A percentile compares a stretch with the other conserved stretches of the same genome.
These are phyloP conservation scores for Myrica gale DNA, from an alignment of 306 rosid species.

Conservation along the genomic window DNA sequence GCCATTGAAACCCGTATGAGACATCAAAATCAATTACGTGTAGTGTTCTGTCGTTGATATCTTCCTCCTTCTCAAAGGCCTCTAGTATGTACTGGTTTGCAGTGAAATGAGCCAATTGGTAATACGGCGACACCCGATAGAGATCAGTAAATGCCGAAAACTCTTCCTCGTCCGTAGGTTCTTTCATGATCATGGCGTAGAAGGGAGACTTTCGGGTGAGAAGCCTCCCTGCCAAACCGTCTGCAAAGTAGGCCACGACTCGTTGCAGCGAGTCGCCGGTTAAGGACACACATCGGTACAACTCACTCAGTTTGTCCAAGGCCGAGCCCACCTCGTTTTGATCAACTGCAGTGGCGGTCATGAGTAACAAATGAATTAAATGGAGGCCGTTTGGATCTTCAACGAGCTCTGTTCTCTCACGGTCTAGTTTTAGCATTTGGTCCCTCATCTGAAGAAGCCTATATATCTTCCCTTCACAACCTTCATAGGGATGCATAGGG, in stretches of 20 bases:
- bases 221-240: slow-evolving; percentile 55
- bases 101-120: slow-evolving; percentile 79
- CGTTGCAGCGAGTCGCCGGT: slow-evolving; percentile 64
- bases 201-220: slow-evolving; percentile 63
- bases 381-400: slow-evolving; percentile 50
- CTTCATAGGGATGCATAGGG: slow-evolving; percentile 36
- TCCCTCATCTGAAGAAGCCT: slow-evolving; percentile 72
- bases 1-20: slow-evolving; percentile 83
- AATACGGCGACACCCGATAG: slow-evolving; percentile 65
- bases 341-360: slow-evolving; percentile 50
- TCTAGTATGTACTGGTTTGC: slow-evolving; percentile 77
- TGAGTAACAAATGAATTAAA: slow-evolving; percentile 57
- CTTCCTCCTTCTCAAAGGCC: slow-evolving; percentile 63
- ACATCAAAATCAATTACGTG: slow-evolving; percentile 72
- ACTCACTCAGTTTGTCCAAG: slow-evolving; percentile 44
- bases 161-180: slow-evolving; percentile 56
- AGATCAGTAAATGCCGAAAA: slow-evolving; percentile 59
- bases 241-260: slow-evolving; percentile 63
- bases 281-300: slow-evolving; percentile 51
- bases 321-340: slow-evolving; percentile 43
- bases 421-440: slow-evolving; percentile 56
- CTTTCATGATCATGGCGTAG: slow-evolving; percentile 59
- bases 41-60: slow-evolving; percentile 44
- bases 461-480: slow-evolving; percentile 59
- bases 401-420: slow-evolving; percentile 18